Evolutionary conservation across 148 eudicot species (phyloP), one percentile per base, ranked within the genome.

Genomic region (Vaccinium macrocarpon): DNA sequence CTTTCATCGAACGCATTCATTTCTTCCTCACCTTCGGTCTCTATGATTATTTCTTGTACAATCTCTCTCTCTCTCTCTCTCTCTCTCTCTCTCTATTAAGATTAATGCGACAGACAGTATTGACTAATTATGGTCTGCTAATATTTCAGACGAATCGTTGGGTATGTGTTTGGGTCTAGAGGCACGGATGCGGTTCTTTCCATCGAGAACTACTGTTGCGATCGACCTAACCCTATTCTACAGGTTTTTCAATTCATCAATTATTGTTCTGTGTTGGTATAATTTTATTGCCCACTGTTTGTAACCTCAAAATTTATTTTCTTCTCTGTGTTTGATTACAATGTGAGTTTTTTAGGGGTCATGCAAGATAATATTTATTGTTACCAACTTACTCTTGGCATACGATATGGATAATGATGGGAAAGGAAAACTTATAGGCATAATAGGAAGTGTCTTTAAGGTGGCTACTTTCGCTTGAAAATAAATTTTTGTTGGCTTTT

Each of bases 211-310:
- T 93, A 86, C 88, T 97, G 97, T 84, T 97, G 99, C 75, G 97
- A 95, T 84, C 95, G 99, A 46, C 95, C 99, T 83, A 97, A 97
- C 81, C 99, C 99, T 74, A 91, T 87, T 80, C 84, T 97, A 84
- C 99, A 97, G 99, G 99, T 94, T 59, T 51, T 57, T 48, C 27
- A 6, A 13, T 23, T 72, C 21, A 35, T 3, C n/a, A 35, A 32
- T 71, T 35, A 6, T 38, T 38, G 38, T 14, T 19, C 12, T 16
- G 11, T 72, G 46, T 71, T 27, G 18, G 38, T 29, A 27, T 25
- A 29, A 68, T 29, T 25, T 27, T 25, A 38, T 7, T 29, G 15
- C 38, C 0, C 25, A 11, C 74, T 3, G 29, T 38, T 13, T 10
- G 27, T 48, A 5, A 48, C 18, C 7, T 12, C 4, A 61, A 21